Evolutionary conservation across 1,284 basidiomycete genomes (phyloP), one percentile per base, ranked within the genome.

Genomic region (Trichosporon sp.): DNA sequence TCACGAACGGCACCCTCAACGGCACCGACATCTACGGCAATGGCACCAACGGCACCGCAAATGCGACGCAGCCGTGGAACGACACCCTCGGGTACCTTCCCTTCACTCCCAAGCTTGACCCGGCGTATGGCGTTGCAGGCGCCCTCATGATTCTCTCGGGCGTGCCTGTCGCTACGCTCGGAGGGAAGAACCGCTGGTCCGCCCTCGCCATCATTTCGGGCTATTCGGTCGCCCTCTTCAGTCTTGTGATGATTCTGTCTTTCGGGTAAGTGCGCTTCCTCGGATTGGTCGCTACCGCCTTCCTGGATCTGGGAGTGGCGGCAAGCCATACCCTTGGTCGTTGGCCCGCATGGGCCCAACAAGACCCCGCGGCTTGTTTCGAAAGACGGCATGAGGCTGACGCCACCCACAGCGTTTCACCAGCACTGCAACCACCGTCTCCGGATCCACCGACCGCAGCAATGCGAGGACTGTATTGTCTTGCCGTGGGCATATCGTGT

Each of bases 141-240:
- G 91, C 86, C 7, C 80, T 96, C 69, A 86, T 97, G 74, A 93
- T 97, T 71, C 72, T 95, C 58, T 91, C 90, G 7, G 95, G 95
- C 62, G 82, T 95, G 14, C 91, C 92, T 3, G 91, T 91, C 67
- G 89, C 90, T 0, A 92, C 92, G 71, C 88, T 91, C 79, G 95
- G 95, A 21, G 91, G 93, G 80, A 94, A 93, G 84, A 94, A 94
- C 77, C 83, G 92, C 84, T 93, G 92, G 92, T 89, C 91, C n/a
- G 92, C 92, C 8, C 89, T 94, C 82, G 95, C 95, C 77, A 84
- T 95, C 72, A 88, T 90, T 69, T 91, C 93, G 54, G 93, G 92
- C 78, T 97, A 95, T 81, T 86, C 90, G 56, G 83, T 93, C 58
- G 86, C 92, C 13, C 85, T 96, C 66, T 87, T 91, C 74, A 91